Base-by-base conservation (phyloP, 306 rosid genomes). In the Castanopsis chinensis region DNA sequence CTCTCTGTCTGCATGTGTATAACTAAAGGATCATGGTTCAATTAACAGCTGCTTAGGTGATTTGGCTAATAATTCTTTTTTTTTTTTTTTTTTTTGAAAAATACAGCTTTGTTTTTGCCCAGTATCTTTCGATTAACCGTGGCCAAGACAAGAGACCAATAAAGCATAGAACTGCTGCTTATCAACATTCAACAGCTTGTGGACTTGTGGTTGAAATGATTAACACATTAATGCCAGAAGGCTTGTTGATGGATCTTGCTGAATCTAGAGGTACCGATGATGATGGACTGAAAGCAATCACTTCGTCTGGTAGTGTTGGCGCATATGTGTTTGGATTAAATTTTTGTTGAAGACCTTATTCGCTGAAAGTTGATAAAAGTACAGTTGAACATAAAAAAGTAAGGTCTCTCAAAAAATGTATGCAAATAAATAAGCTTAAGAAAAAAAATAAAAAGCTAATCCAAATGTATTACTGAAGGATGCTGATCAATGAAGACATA, bases 61-160 rank as follows among this genome's bases (percentile, higher is more conserved):
- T 58, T 65, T 65, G n/a, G 43, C 21, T 65, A 27, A 15, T 65
- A 65, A 65, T 32, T 5, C 71, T 35, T 18, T 0, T 14, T 27
- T 5, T 1, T 18, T 37, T 67, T 6, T 37, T 67, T 1, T 4
- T 15, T 69, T 45, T 43, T 11, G 65, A 45, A 23, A 37, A 30
- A 25, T 74, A 53, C 86, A 84, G 90, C 80, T 87, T 53, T 43
- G 53, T 55, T 87, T 49, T 87, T 67, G 76, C 69, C 76, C 79
- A 72, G 55, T 87, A 76, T 80, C 64, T 75, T 57, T 82, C 86
- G 19, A 54, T 61, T 3, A 59, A 69, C 6, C 61, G 33, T 19
- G 69, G 57, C 53, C 10, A 67, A 28, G 73, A 57, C 20, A 68
- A 73, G 72, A 77, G 75, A 32, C 64, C 67, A 54, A 37, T 69